A percentile compares a stretch with the other conserved stretches of the same genome.
These are phyloP conservation scores for Torulaspora gathmanii DNA, from an alignment of 805 yeast species.

Conservation along the genomic window DNA sequence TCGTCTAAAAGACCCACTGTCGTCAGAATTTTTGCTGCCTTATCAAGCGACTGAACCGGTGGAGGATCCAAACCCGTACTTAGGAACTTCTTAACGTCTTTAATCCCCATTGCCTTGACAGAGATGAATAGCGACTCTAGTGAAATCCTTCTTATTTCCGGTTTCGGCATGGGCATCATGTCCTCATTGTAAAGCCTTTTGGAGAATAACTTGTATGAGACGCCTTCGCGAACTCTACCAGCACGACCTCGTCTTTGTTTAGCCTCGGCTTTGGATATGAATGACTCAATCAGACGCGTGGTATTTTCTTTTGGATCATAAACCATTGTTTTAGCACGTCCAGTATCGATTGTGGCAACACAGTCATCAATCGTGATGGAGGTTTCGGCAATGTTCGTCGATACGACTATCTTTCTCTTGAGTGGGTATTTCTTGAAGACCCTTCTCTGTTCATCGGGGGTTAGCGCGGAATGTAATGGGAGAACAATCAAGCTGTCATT, in stretches of 20 bases:
- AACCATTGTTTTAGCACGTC: constrained; percentile 72
- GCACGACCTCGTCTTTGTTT: constrained; percentile 95
- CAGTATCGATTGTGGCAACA: constrained; percentile 85
- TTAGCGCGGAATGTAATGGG: constrained; percentile 85
- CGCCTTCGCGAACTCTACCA: constrained; percentile 87
- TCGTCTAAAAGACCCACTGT: constrained; percentile 69
- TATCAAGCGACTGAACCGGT: constrained; percentile 35
- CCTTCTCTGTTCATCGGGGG: constrained; percentile 73
- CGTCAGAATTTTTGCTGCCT: constrained; percentile 45
- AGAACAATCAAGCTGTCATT: constrained; percentile 40
- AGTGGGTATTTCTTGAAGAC: constrained; percentile 58
- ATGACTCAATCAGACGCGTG: constrained; percentile 66
- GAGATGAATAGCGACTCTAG: constrained; percentile 76
- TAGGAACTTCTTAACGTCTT: constrained; percentile 64
- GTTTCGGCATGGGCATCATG: constrained; percentile 73
- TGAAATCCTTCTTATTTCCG: constrained; percentile 83
- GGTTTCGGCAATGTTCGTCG: constrained; percentile 95
- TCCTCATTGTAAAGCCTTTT: constrained; percentile 47
- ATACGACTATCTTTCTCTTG: constrained; percentile 75
- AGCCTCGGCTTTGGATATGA: constrained; percentile 88
- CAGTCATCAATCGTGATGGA: constrained; percentile 95
- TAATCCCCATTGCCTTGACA: constrained; percentile 85
- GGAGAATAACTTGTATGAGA: constrained; percentile 77
- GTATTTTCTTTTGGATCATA: constrained; percentile 66
- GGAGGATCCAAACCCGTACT: constrained; percentile 82